Conservation (phyloP, 305 asterid genomes). For the Withania somnifera region DNA sequence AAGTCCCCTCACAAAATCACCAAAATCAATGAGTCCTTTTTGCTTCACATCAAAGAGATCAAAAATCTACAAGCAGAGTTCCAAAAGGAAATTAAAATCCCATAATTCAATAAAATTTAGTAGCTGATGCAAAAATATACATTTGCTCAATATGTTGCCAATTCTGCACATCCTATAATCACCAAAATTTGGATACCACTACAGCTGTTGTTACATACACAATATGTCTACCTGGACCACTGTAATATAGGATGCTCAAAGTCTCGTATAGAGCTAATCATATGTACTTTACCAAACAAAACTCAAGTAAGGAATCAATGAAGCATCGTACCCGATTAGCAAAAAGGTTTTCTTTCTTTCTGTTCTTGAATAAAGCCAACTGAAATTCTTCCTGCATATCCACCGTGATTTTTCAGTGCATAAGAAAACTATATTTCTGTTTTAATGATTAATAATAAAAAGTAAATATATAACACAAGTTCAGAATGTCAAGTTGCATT, state of each 20-base stretch:
- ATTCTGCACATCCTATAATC: not conserved
- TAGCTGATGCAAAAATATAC: not conserved
- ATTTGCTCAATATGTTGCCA: not conserved
- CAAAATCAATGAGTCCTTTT: slow-evolving; percentile 64
- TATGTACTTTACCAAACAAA: not conserved
- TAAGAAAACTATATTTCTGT: not conserved
- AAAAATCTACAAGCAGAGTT: slow-evolving; percentile 32
- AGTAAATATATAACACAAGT: not conserved
- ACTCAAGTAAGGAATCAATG: not conserved
- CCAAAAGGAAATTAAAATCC: not conserved
- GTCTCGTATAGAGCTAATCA: not conserved
- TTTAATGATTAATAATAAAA: not conserved
- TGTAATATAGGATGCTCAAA: not conserved
- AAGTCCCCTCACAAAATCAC: slow-evolving; percentile 51
- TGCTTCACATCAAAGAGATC: slow-evolving; percentile 56
- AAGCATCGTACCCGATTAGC: slow-evolving; percentile 38
- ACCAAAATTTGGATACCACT: not conserved
- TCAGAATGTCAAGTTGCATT: not conserved
- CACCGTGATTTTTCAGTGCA: not conserved
- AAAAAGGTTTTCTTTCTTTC: slow-evolving; percentile 41
- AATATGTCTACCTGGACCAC: not conserved
- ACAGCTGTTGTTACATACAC: not conserved
- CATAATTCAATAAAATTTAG: not conserved
- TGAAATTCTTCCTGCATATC: slow-evolving; percentile 54
- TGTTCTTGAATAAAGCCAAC: slow-evolving; percentile 46